Evolutionary conservation across 192 early-diverging fungal species (phyloP).

Genomic region (Umbelopsis sp.): DNA sequence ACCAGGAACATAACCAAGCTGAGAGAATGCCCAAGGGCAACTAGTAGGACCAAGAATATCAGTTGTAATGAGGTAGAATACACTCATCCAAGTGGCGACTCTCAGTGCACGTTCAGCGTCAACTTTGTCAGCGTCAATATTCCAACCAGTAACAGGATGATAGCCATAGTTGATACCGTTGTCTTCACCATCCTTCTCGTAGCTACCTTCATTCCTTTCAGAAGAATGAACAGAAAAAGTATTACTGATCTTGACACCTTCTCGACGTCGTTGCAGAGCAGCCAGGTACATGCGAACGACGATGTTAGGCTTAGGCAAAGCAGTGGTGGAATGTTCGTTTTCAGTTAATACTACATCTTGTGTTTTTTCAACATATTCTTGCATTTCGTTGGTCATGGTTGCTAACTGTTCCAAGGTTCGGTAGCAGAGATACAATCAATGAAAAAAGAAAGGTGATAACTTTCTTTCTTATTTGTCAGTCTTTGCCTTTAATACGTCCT

Average conservation of each 20-base stretch:
- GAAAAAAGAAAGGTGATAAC: no score
- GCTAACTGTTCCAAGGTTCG: no score
- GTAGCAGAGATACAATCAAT: no score
- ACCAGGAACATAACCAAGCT: slow-evolving; percentile 26
- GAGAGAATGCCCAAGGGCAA: slow-evolving; percentile 23
- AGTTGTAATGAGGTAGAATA: slow-evolving; percentile 32
- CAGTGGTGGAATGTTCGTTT: neutral
- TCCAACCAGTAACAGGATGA: slow-evolving; percentile 7
- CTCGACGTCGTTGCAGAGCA: neutral
- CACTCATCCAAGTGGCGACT: slow-evolving; percentile 16
- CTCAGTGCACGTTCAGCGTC: slow-evolving; percentile 23
- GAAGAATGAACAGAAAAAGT: neutral
- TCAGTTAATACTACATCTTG: neutral
- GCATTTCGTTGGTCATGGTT: no score
- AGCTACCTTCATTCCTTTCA: neutral
- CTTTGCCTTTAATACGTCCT: no score
- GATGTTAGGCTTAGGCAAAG: neutral
- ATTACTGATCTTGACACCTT: neutral
- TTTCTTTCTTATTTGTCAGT: no score
- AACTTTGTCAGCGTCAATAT: slow-evolving; percentile 18
- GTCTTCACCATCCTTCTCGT: neutral
- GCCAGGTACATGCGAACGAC: neutral
- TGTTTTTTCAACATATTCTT: neutral
- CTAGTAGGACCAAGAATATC: slow-evolving; percentile 30
- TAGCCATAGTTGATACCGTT: neutral